These are phyloP conservation scores for Sporothrix dimorphospora DNA, from an alignment of 2,329 filamentous ascomycete species.

Conservation along the genomic window DNA sequence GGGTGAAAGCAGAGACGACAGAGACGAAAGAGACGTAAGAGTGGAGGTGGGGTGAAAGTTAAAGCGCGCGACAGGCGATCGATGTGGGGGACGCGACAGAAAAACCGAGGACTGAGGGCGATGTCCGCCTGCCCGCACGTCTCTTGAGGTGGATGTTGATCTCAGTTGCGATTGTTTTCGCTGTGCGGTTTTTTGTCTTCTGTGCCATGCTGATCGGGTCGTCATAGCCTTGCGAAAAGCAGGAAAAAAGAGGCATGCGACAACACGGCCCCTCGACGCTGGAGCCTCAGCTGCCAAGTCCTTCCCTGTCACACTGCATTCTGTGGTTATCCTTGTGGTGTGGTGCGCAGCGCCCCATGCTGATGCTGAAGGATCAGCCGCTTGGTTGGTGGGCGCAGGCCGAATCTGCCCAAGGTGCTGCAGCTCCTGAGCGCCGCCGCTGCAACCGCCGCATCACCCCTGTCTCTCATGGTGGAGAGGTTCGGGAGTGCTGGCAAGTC, in stretches of 20 bases:
- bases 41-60: background rate
- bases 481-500: background rate
- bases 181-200: background rate
- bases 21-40: background rate
- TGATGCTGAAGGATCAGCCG: conserved; percentile 3
- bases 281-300: conserved; percentile 4
- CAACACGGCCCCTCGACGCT: background rate
- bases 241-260: conserved; percentile 3
- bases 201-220: background rate
- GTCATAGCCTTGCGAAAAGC: conserved; percentile 3
- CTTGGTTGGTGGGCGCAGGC: conserved; percentile 17
- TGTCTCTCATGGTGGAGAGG: background rate
- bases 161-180: background rate
- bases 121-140: background rate
- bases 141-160: background rate
- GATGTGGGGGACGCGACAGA: background rate
- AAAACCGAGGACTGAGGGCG: background rate
- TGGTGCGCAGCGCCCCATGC: conserved; percentile 7
- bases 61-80: background rate
- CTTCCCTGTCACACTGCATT: conserved; percentile 5
- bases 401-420: background rate
- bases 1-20: background rate
- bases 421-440: conserved; percentile 1
- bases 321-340: background rate
- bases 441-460: conserved; percentile 3